Evolutionary conservation across 768 basidiomycete species (phyloP).

Genomic region (Calocera cornea): DNA sequence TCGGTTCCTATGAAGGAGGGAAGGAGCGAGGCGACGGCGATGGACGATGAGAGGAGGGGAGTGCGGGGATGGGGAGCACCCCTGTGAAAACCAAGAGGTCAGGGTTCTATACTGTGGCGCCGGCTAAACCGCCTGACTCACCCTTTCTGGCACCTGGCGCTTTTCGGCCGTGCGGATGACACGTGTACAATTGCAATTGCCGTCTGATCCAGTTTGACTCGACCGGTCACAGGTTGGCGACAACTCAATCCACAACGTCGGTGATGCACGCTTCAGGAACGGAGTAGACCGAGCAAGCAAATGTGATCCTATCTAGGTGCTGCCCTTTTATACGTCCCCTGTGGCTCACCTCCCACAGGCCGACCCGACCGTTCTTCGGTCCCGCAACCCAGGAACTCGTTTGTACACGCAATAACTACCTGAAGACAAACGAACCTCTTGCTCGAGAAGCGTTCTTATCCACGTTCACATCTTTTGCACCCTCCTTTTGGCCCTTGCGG

Average conservation of each 20-base stretch:
- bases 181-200: background rate
- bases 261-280: too few relatives aligned
- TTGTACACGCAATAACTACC: background rate
- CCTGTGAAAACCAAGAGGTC: constrained; percentile 9
- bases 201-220: too few relatives aligned
- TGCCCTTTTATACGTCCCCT: too few relatives aligned
- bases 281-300: too few relatives aligned
- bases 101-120: constrained; percentile 2
- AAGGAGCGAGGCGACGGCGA: constrained; percentile 12
- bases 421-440: too few relatives aligned
- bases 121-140: constrained; percentile 5
- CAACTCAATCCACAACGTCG: too few relatives aligned
- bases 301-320: too few relatives aligned
- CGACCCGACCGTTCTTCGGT: background rate
- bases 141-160: background rate
- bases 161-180: background rate
- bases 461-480: background rate
- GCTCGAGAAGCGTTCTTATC: background rate
- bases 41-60: constrained; percentile 14
- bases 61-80: constrained; percentile 15
- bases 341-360: background rate
- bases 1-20: constrained; percentile 5
- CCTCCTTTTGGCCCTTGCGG: background rate
- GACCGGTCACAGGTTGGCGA: background rate
- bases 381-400: background rate